phyloP scores from a whole-genome alignment of 2,329 filamentous ascomycete species.

The Cercospora sp. region DNA sequence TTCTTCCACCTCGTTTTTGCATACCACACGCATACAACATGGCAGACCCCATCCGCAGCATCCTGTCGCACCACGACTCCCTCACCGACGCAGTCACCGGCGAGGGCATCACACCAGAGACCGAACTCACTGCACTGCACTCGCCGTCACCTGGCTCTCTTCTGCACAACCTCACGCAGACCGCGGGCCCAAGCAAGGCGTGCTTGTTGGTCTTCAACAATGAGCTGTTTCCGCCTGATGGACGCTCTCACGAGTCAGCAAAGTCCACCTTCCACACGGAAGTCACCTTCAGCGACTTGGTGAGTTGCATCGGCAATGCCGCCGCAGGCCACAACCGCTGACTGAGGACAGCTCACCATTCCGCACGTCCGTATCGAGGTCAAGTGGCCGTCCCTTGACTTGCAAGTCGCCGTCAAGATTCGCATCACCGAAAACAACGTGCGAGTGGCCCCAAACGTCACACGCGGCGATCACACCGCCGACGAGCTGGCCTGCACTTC shows the following conservation, averaged over 20 bases:
- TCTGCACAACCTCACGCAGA: conserved; percentile 7
- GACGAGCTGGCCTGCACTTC: conserved; percentile 16
- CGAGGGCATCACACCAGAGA: conserved; percentile 9
- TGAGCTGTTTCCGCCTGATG: not conserved
- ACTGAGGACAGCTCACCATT: conserved; percentile 16
- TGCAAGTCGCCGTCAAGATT: conserved; percentile 4
- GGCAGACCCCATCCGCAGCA: conserved; percentile 9
- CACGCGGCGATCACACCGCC: not conserved
- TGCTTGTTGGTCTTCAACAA: conserved; percentile 9
- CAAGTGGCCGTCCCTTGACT: conserved; percentile 4
- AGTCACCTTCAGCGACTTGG: conserved; percentile 13
- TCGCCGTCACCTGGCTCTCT: conserved; percentile 3
- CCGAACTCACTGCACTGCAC: conserved; percentile 21
- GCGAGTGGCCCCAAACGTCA: conserved; percentile 3
- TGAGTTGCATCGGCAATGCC: not conserved
- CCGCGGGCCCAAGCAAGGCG: conserved; percentile 13
- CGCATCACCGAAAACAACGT: conserved; percentile 3
- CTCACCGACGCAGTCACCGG: conserved; percentile 21
- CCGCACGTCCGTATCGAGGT: conserved; percentile 18
- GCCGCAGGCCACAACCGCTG: not conserved
- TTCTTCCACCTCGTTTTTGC: not conserved
- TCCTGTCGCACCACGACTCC: conserved; percentile 14
- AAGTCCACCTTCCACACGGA: not conserved
- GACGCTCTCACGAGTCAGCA: not conserved
- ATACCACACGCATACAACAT: conserved; percentile 5